These are phyloP conservation scores for Chiua sp. DNA, from an alignment of 1,284 basidiomycete species.

Conservation along the genomic window DNA sequence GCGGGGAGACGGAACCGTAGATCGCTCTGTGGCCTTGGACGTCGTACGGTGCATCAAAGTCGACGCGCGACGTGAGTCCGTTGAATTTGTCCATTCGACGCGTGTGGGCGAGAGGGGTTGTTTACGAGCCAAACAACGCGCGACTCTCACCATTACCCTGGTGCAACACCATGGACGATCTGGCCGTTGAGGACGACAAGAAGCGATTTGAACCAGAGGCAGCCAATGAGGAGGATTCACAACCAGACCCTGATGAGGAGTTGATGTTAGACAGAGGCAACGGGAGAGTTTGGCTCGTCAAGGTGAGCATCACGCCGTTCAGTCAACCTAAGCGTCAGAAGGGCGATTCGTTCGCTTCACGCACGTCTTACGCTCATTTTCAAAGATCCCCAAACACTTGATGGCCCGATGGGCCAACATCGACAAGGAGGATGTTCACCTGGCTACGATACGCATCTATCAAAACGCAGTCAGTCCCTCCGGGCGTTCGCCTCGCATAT, in stretches of 20 bases:
- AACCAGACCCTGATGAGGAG: slow-evolving; percentile 78
- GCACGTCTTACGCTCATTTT: slow-evolving; percentile 11
- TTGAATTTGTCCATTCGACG: slow-evolving; percentile 21
- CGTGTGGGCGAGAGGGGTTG: too few species aligned
- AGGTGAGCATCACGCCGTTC: too few species aligned
- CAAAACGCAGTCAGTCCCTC: slow-evolving; percentile 47
- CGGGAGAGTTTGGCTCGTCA: slow-evolving; percentile 80
- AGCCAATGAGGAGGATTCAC: slow-evolving; percentile 55
- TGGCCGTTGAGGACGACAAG: slow-evolving; percentile 63
- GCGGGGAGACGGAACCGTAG: slow-evolving; percentile 23
- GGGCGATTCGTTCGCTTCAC: not conserved
- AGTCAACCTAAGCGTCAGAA: not conserved
- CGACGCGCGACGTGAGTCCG: slow-evolving; percentile 16
- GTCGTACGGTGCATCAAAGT: slow-evolving; percentile 22
- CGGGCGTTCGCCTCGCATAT: slow-evolving; percentile 62
- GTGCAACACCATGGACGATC: slow-evolving; percentile 61
- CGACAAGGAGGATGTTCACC: slow-evolving; percentile 58
- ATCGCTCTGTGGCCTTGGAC: slow-evolving; percentile 18
- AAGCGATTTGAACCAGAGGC: slow-evolving; percentile 67
- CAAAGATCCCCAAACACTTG: slow-evolving; percentile 70
- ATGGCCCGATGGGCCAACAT: slow-evolving; percentile 74
- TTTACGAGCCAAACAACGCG: too few species aligned
- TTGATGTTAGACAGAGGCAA: slow-evolving; percentile 74
- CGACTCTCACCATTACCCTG: too few species aligned
- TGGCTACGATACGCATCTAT: slow-evolving; percentile 80